These are phyloP conservation scores for cucumber (Cucumis sativus) DNA, from an alignment of 306 rosid species.

Conservation along the genomic window DNA sequence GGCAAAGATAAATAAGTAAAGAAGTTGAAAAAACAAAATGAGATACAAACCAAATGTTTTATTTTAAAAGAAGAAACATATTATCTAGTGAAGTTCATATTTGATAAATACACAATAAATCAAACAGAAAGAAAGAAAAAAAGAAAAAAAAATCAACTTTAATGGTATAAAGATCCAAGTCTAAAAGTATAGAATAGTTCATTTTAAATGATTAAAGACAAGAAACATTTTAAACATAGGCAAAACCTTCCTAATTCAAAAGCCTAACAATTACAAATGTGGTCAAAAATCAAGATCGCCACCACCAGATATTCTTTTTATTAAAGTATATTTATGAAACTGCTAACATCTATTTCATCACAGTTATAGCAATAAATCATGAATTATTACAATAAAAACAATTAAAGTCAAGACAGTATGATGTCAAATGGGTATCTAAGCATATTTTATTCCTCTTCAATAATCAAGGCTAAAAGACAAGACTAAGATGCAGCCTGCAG, in stretches of 20 bases:
- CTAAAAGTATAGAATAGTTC: too few relatives aligned
- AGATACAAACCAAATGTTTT: too few relatives aligned
- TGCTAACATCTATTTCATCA: neutral
- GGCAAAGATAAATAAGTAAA: too few relatives aligned
- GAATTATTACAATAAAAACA: slow-evolving; percentile 2
- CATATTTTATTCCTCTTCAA: neutral
- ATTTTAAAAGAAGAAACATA: too few relatives aligned
- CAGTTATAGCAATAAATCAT: neutral
- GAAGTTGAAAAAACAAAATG: neutral
- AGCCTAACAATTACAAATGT: neutral
- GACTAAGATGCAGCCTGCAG: neutral
- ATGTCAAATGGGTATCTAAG: neutral
- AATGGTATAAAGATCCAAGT: too few relatives aligned
- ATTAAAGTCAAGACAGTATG: neutral
- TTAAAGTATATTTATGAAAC: neutral
- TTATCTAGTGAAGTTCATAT: too few relatives aligned
- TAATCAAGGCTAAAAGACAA: neutral
- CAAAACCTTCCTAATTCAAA: neutral
- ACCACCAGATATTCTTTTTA: neutral
- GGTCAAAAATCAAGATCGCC: neutral
- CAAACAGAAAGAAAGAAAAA: too few relatives aligned
- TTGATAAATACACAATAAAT: too few relatives aligned
- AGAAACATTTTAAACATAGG: too few relatives aligned
- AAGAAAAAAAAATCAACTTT: too few relatives aligned
- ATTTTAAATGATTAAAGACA: too few relatives aligned